Percentiles rank a stretch among this genome's conserved stretches.
Conservation (phyloP, 139 green algal genomes). For the Zygnema cylindricum region DNA sequence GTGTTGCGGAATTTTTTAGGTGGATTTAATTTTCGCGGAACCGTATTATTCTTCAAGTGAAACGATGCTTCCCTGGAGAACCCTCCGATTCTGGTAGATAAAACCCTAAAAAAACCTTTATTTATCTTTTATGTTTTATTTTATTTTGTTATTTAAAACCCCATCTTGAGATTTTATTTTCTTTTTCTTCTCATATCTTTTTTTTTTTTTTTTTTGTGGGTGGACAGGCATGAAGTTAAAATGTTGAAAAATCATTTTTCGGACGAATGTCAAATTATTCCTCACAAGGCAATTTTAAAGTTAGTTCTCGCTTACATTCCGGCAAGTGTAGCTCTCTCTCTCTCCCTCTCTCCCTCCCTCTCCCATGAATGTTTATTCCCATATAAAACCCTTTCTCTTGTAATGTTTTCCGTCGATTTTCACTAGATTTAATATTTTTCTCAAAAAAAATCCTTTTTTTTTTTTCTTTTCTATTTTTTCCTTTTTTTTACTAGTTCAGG, state of each 20-base stretch:
- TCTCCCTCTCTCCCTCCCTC: not conserved
- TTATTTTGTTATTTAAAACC: not conserved
- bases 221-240: not conserved
- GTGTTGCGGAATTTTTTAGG: too few species aligned
- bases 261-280: not conserved
- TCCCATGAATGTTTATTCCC: not conserved
- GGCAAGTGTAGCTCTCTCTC: too few species aligned
- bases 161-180: not conserved
- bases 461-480: not conserved
- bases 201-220: not conserved
- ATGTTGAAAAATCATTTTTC: not conserved
- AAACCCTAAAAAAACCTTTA: constrained; percentile 2
- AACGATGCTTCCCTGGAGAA: not conserved
- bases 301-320: not conserved
- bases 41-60: constrained; percentile 17
- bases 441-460: not conserved
- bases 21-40: constrained; percentile 17
- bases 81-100: constrained; percentile 34
- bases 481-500: not conserved
- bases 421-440: not conserved
- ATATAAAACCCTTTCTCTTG: not conserved
- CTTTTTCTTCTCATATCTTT: not conserved
- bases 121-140: not conserved
- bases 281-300: not conserved
- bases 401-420: not conserved